Evolutionary conservation across 2,329 filamentous ascomycete genomes (phyloP).

Genomic region (Colletotrichum cereale): DNA sequence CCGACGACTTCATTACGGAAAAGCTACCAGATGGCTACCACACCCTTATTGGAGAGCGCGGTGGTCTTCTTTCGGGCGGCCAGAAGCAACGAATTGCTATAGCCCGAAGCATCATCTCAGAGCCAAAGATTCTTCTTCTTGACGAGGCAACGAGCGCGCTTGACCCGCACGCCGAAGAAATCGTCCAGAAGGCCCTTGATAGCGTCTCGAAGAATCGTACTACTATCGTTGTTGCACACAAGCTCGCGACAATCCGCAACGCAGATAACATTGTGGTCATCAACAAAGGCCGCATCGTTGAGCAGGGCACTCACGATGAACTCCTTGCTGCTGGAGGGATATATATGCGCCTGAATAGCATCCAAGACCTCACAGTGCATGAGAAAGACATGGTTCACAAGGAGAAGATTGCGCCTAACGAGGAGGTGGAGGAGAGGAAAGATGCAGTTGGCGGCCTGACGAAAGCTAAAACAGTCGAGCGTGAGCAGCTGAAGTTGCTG

Average conservation of each 20-base stretch:
- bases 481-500: background rate
- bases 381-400: background rate
- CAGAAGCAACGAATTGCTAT: slow-evolving; percentile 77
- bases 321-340: slow-evolving; percentile 35
- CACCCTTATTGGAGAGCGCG: slow-evolving; percentile 44
- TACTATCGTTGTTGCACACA: background rate
- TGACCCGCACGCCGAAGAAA: background rate
- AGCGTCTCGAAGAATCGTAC: background rate
- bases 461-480: too few relatives aligned
- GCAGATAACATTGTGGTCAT: slow-evolving; percentile 50
- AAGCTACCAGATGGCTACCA: slow-evolving; percentile 43
- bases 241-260: background rate
- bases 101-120: slow-evolving; percentile 71
- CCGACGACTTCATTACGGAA: slow-evolving; percentile 44
- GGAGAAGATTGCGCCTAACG: background rate
- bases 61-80: slow-evolving; percentile 59
- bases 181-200: background rate
- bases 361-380: slow-evolving; percentile 42
- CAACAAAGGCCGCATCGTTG: slow-evolving; percentile 46
- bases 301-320: slow-evolving; percentile 47
- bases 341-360: slow-evolving; percentile 43
- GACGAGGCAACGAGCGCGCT: background rate
- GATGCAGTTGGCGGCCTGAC: too few relatives aligned
- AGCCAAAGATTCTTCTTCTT: background rate
- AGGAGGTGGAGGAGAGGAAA: background rate